phyloP scores from a whole-genome alignment of 2,329 filamentous ascomycete genomes.

The Scedosporium aurantiacum region DNA sequence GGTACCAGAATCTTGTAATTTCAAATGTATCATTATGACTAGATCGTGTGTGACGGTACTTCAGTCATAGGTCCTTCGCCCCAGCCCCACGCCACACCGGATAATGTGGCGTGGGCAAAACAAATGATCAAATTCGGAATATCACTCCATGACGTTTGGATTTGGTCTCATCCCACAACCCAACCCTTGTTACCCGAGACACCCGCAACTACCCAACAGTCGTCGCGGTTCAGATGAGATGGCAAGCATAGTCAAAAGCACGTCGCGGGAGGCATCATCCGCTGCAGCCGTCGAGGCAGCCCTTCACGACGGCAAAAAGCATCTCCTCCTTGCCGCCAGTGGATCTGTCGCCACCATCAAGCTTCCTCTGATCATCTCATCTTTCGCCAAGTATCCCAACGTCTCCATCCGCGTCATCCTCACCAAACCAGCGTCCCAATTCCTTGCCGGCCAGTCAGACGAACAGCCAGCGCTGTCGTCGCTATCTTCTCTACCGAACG shows the following conservation, averaged over 20 bases:
- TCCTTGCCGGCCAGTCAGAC: constrained; percentile 61
- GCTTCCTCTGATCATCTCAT: constrained; percentile 52
- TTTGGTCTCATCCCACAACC: too few relatives aligned
- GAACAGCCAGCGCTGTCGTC: constrained; percentile 64
- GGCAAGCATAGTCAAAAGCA: background rate
- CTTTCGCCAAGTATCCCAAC: constrained; percentile 38
- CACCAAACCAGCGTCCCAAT: constrained; percentile 61
- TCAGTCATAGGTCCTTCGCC: too few relatives aligned
- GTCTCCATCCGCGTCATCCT: constrained; percentile 80
- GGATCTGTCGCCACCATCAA: constrained; percentile 81
- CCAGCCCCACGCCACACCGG: too few relatives aligned
- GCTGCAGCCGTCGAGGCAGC: constrained; percentile 4
- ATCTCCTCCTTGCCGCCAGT: constrained; percentile 29
- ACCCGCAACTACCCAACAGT: background rate
- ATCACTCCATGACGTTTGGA: too few relatives aligned
- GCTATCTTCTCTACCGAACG: constrained; percentile 51
- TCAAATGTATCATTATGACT: too few relatives aligned
- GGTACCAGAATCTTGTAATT: too few relatives aligned
- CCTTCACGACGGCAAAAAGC: constrained; percentile 25
- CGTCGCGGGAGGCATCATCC: background rate
- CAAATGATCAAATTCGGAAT: too few relatives aligned
- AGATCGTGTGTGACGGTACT: too few relatives aligned
- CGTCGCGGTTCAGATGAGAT: background rate
- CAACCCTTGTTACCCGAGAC: background rate
- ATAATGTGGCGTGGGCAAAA: too few relatives aligned